A percentile compares a stretch with the other conserved stretches of the same genome.
phyloP scores from a whole-genome alignment of 202 grass and related monocot species.

The Thinopyrum obtusiflorum region DNA sequence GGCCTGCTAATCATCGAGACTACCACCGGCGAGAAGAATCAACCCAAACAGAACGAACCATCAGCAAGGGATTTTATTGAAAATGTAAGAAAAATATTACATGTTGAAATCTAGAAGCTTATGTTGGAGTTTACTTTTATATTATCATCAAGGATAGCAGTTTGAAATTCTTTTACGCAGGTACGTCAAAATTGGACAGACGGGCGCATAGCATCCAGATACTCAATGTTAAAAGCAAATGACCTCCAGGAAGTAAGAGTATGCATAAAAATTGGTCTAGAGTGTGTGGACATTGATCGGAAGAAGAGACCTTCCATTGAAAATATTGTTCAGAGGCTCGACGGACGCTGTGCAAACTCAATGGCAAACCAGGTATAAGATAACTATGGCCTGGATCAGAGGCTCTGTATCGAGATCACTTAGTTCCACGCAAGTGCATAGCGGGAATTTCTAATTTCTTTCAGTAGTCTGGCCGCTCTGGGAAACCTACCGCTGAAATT shows the following conservation, averaged over 20 bases:
- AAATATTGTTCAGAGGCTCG: neutral
- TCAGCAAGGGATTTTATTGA: neutral
- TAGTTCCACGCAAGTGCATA: neutral
- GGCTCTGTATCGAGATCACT: neutral
- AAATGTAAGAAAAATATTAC: neutral
- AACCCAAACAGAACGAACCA: neutral
- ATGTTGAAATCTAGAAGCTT: neutral
- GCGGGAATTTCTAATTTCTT: neutral
- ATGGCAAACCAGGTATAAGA: neutral
- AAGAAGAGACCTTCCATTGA: conserved; percentile 9
- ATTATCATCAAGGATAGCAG: neutral
- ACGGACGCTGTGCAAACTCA: neutral
- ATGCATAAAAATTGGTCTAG: conserved; percentile 30
- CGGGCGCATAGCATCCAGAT: neutral
- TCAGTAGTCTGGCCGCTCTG: neutral
- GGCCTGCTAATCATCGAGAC: conserved; percentile 35
- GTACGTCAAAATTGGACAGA: conserved; percentile 10
- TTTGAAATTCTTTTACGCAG: neutral
- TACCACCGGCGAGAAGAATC: conserved; percentile 9
- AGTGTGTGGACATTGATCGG: conserved; percentile 6
- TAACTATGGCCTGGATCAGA: neutral
- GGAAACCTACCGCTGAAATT: neutral
- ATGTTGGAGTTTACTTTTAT: neutral
- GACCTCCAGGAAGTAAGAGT: conserved; percentile 11
- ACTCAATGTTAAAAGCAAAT: neutral